These are phyloP conservation scores for Xylariales sp. DNA, from an alignment of 2,329 filamentous ascomycete genomes.

Conservation along the genomic window DNA sequence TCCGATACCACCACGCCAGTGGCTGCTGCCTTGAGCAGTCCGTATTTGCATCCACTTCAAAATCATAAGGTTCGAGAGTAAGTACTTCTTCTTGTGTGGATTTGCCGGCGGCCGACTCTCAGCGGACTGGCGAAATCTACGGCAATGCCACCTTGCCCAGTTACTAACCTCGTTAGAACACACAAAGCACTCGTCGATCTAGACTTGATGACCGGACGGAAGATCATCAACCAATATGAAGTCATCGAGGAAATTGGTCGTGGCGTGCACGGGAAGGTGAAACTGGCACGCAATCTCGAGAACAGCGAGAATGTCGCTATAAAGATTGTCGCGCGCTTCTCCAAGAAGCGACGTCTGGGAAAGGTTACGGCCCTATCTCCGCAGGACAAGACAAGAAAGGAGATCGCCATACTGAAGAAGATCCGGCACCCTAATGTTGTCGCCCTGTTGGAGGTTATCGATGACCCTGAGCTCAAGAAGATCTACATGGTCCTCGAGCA, in stretches of 20 bases:
- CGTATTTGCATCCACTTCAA: constrained; percentile 66
- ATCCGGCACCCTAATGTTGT: constrained; percentile 97
- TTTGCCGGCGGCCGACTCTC: too few relatives aligned
- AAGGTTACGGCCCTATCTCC: constrained; percentile 64
- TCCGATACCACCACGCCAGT: constrained; percentile 53
- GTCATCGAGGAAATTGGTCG: constrained; percentile 94
- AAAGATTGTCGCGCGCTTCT: constrained; percentile 96
- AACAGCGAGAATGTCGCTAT: constrained; percentile 83
- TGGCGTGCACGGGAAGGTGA: constrained; percentile 96
- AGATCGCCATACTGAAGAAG: constrained; percentile 98
- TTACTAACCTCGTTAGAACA: constrained; percentile 56
- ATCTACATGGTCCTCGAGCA: constrained; percentile 98
- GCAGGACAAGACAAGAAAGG: constrained; percentile 82
- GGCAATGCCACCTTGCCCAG: too few relatives aligned
- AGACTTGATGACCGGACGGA: constrained; percentile 83
- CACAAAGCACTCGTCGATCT: constrained; percentile 89
- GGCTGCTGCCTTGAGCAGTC: constrained; percentile 42
- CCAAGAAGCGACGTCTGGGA: constrained; percentile 87
- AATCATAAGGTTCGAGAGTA: constrained; percentile 73
- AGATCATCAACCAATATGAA: constrained; percentile 96
- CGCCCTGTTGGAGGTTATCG: constrained; percentile 91
- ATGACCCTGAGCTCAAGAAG: constrained; percentile 93
- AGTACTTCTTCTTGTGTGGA: too few relatives aligned
- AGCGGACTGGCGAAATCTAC: too few relatives aligned
- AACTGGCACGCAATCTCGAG: constrained; percentile 77